These are phyloP conservation scores for Basipetospora chlamydospora DNA, from an alignment of 2,329 filamentous ascomycete species.

Conservation along the genomic window DNA sequence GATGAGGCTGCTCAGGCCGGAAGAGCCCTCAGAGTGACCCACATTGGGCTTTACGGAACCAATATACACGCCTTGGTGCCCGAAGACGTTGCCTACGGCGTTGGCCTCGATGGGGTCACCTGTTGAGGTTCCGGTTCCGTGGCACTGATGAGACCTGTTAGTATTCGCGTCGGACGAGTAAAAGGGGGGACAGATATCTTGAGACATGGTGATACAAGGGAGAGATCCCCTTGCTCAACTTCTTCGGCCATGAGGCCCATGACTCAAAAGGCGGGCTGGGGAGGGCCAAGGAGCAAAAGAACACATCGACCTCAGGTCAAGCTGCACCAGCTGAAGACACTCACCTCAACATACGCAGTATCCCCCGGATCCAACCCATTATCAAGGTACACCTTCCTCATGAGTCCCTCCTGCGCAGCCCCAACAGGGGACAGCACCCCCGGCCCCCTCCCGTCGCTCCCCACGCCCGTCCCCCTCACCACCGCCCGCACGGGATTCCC, in stretches of 20 bases:
- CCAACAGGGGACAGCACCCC: conserved; percentile 42
- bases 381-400: conserved; percentile 20
- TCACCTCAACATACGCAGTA: conserved; percentile 24
- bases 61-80: conserved; percentile 12
- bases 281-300: too few relatives aligned
- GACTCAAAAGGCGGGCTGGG: too few relatives aligned
- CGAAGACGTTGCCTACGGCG: conserved; percentile 19
- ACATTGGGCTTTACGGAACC: conserved; percentile 23
- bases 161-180: neutral
- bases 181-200: neutral
- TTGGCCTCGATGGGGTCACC: conserved; percentile 27
- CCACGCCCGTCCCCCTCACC: conserved; percentile 33
- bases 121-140: conserved; percentile 28
- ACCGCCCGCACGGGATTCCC: conserved; percentile 39
- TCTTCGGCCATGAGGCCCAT: too few relatives aligned
- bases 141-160: too few relatives aligned
- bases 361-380: conserved; percentile 16
- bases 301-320: too few relatives aligned
- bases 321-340: too few relatives aligned
- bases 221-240: too few relatives aligned
- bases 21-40: conserved; percentile 21
- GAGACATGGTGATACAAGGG: neutral
- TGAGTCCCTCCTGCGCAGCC: conserved; percentile 28
- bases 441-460: conserved; percentile 40
- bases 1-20: conserved; percentile 17